phyloP scores from a whole-genome alignment of 345 rosid genomes.

The Zanthoxylum bungeanum region DNA sequence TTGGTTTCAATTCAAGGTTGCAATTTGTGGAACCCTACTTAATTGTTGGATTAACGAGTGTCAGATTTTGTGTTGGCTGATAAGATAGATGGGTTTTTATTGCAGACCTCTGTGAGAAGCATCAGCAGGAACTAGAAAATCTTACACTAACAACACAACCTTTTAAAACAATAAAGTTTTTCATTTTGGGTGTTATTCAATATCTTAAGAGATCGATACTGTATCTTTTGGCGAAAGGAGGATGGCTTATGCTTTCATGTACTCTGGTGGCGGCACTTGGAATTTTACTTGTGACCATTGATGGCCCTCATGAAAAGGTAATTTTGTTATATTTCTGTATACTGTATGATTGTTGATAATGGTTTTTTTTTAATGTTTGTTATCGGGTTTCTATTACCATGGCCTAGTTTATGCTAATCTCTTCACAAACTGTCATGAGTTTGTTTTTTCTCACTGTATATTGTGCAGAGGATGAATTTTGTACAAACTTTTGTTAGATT shows the following conservation, averaged over 20 bases:
- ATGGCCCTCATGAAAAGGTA: conserved; percentile 93
- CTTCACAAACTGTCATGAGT: neutral
- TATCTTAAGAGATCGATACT: conserved; percentile 44
- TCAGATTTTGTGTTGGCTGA: conserved; percentile 9
- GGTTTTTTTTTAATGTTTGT: neutral
- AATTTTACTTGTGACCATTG: conserved; percentile 65
- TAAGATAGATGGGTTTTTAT: conserved; percentile 9
- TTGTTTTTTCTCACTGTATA: neutral
- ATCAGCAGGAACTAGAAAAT: conserved; percentile 66
- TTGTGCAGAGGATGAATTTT: neutral
- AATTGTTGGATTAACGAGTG: too few relatives aligned
- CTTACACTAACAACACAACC: conserved; percentile 71
- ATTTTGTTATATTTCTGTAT: neutral
- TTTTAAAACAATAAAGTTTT: conserved; percentile 64
- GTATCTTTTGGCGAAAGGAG: conserved; percentile 69
- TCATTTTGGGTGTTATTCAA: conserved; percentile 53
- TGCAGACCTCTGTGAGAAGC: conserved; percentile 61
- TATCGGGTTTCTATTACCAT: neutral
- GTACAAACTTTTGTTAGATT: neutral
- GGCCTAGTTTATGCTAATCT: neutral
- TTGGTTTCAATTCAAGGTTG: neutral
- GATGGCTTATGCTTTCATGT: conserved; percentile 62
- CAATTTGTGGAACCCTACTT: neutral
- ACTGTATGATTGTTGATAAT: neutral
- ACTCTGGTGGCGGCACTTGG: conserved; percentile 32